Evolutionary conservation across 805 yeast genomes (phyloP), one percentile per base, ranked within the genome.

Genomic region (Ogataea pini): DNA sequence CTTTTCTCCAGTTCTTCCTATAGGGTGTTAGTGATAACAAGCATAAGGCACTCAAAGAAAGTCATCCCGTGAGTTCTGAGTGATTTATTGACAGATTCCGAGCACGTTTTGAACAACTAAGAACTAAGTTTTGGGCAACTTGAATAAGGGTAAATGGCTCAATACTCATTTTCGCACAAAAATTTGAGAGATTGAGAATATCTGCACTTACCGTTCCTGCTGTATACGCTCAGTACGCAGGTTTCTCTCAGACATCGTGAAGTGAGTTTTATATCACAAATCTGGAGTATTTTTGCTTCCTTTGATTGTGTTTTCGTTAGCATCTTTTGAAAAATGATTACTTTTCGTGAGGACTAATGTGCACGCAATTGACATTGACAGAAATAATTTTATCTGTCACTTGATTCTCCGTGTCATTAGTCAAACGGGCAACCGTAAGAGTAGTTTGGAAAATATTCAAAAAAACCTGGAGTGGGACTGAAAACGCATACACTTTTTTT

Each of bases 1-100:
- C 97, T 66, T 89, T 92, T 58, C 99, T 82, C 99, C 99, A 94
- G 67, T 86, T 89, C 70, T 91, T 92, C 68, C 99, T 84, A 49
- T 10, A 22, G 4, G 34, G 34, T 25, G 42, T 39, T 39, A 39
- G 42, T 39, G 16, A 10, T 36, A 45, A 41, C 41, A 17, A 13
- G 18, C 3, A 5, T 2, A 7, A 2, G 14, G 12, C 18, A n/a
- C 24, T 6, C 12, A 20, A 25, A 3, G n/a, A n/a, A n/a, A n/a
- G n/a, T n/a, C n/a, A n/a, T n/a, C n/a, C n/a, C n/a, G n/a, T n/a
- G n/a, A n/a, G n/a, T n/a, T n/a, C n/a, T n/a, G n/a, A n/a, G n/a
- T n/a, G n/a, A n/a, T n/a, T n/a, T n/a, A n/a, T n/a, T n/a, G n/a
- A n/a, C n/a, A n/a, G n/a, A n/a, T n/a, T n/a, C n/a, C n/a, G n/a